Evolutionary conservation across 352 stramenopile species (phyloP).

Genomic region (Globisporangium nodosum): DNA sequence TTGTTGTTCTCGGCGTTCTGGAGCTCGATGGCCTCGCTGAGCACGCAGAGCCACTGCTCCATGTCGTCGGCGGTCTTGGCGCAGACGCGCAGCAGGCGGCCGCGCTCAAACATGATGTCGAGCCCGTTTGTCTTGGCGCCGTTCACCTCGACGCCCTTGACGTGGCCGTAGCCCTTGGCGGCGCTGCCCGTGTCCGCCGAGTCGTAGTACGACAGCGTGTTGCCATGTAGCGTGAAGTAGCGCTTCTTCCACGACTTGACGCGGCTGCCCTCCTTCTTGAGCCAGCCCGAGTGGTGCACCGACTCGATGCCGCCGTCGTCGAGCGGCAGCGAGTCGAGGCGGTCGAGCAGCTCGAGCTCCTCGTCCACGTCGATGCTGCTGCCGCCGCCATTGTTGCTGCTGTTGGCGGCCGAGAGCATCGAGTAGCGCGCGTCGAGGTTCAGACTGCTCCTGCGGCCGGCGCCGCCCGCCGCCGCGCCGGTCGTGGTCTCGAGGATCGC

Average conservation of each 20-base stretch:
- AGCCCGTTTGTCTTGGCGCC: constrained; percentile 49
- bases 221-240: constrained; percentile 73
- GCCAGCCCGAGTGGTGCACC: constrained; percentile 70
- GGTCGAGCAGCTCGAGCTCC: constrained; percentile 45
- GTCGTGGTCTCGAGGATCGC: constrained; percentile 69
- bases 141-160: constrained; percentile 71
- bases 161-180: constrained; percentile 79
- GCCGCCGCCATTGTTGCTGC: constrained; percentile 16
- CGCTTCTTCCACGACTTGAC: constrained; percentile 82
- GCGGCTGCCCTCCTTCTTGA: constrained; percentile 71
- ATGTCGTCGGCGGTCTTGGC: constrained; percentile 56
- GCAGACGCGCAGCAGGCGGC: constrained; percentile 63
- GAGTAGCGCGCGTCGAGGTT: constrained; percentile 30
- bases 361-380: constrained; percentile 42
- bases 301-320: constrained; percentile 39
- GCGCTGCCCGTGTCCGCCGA: constrained; percentile 62
- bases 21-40: constrained; percentile 69
- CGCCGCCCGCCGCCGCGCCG: not conserved
- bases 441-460: constrained; percentile 13
- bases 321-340: constrained; percentile 46
- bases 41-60: constrained; percentile 66
- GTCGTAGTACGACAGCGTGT: constrained; percentile 81
- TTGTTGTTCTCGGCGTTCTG: constrained; percentile 53
- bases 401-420: constrained; percentile 25
- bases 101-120: constrained; percentile 74